Evolutionary conservation across 805 yeast species (phyloP), one percentile per base, ranked within the genome.

Genomic region (Candida sanyiensis): DNA sequence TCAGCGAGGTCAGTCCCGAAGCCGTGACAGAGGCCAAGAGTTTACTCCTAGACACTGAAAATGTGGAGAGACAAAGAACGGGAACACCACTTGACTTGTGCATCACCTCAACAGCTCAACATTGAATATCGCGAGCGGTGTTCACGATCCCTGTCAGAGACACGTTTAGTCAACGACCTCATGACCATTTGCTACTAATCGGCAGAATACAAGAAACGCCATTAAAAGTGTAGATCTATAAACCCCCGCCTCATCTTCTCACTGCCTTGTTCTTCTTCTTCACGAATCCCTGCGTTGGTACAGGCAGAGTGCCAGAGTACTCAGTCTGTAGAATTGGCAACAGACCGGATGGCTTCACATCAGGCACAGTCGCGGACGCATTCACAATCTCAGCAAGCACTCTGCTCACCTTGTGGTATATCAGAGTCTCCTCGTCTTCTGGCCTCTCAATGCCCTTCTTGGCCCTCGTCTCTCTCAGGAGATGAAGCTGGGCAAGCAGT

Each of bases 231-330:
- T n/a, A n/a, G n/a, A n/a, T n/a, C n/a, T n/a, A n/a, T n/a, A n/a
- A n/a, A n/a, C n/a, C n/a, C n/a, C n/a, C n/a, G 21, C 27, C 4
- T 26, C 26, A 41, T 45, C 47, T 43, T 41, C 49, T 47, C 39
- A 42, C 37, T 5, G 48, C 20, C 34, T 54, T 54, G 16, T 48
- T 40, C 32, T 52, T 54, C 35, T 46, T 48, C 17, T 45, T 29
- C 25, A 37, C 30, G 20, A 28, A 21, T n/a, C 40, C 39, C 23
- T 54, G 58, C 3, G 69, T 57, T 5, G 70, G 62, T 2, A 84
- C 83, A 1, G 96, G 96, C 52, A 89, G 68, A 1, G 82, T 71
- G 33, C 97, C 97, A 26, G 73, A 63, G 53, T 85, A 88, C 47
- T 80, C 85, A 18, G 79, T 73, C 54, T 77, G 77, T 40, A 83